Evolutionary conservation across 1,139 yeast genomes (phyloP).

Genomic region (Lodderomyces elongisporus): DNA sequence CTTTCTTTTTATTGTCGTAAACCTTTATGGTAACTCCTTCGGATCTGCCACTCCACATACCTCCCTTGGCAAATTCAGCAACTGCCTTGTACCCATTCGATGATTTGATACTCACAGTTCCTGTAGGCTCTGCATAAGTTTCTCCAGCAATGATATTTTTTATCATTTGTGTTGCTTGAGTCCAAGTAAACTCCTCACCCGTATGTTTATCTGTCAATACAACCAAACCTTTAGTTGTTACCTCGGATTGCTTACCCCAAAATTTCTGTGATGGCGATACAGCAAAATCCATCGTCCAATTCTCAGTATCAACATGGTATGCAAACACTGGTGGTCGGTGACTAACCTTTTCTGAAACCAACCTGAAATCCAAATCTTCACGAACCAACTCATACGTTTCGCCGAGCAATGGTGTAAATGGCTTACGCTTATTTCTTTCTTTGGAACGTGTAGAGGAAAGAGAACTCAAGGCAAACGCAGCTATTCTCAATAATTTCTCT

Average conservation of each 20-base stretch:
- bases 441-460: slow-evolving; percentile 68
- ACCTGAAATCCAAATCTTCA: slow-evolving; percentile 66
- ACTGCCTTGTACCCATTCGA: slow-evolving; percentile 64
- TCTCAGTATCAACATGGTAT: slow-evolving; percentile 61
- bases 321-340: slow-evolving; percentile 86
- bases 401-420: slow-evolving; percentile 87
- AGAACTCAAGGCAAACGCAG: slow-evolving; percentile 77
- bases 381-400: slow-evolving; percentile 83
- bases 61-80: slow-evolving; percentile 64
- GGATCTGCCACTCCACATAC: slow-evolving; percentile 84
- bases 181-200: slow-evolving; percentile 75
- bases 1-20: slow-evolving; percentile 32
- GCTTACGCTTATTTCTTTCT: slow-evolving; percentile 75
- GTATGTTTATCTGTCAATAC: slow-evolving; percentile 51
- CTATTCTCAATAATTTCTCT: slow-evolving; percentile 61
- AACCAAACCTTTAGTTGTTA: slow-evolving; percentile 67
- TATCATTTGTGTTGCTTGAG: slow-evolving; percentile 75
- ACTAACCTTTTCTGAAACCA: slow-evolving; percentile 71
- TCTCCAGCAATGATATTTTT: slow-evolving; percentile 93
- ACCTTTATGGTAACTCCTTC: slow-evolving; percentile 68
- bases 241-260: slow-evolving; percentile 92
- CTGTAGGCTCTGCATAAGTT: slow-evolving; percentile 85
- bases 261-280: slow-evolving; percentile 84
- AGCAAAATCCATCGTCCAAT: slow-evolving; percentile 74
- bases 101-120: slow-evolving; percentile 61